Evolutionary conservation across 2,329 filamentous ascomycete species (phyloP).

Genomic region (Ascocoryne sarcoides): DNA sequence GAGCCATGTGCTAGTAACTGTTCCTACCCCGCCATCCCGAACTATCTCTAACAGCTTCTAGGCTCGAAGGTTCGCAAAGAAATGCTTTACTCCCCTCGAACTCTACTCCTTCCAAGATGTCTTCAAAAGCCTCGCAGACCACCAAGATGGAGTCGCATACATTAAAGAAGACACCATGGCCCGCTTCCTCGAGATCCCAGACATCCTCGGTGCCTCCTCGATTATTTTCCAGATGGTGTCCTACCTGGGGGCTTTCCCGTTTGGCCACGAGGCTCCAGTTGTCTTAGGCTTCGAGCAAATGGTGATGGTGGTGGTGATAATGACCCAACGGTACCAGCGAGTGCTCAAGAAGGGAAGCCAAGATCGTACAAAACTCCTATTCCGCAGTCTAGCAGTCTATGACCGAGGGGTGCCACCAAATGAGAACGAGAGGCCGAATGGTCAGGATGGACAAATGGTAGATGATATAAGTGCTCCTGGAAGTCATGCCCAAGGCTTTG

Average conservation of each 20-base stretch:
- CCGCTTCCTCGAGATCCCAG: conserved; percentile 65
- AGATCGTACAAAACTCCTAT: conserved; percentile 56
- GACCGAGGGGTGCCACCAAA: conserved; percentile 42
- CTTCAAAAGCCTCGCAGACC: conserved; percentile 60
- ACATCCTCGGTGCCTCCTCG: conserved; percentile 56
- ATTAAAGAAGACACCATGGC: conserved; percentile 63
- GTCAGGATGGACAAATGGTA: conserved; percentile 32
- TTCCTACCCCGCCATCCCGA: conserved; percentile 2
- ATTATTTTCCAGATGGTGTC: conserved; percentile 65
- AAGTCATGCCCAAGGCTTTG: conserved; percentile 28
- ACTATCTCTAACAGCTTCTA: conserved; percentile 24
- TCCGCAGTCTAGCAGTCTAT: conserved; percentile 63
- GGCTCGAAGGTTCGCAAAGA: conserved; percentile 57
- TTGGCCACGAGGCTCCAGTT: conserved; percentile 59
- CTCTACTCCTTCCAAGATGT: conserved; percentile 66
- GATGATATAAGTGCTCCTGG: conserved; percentile 29
- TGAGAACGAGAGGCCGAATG: conserved; percentile 13
- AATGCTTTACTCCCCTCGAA: conserved; percentile 63
- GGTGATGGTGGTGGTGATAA: conserved; percentile 62
- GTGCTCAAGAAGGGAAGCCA: conserved; percentile 50
- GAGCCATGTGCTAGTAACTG: conserved; percentile 27
- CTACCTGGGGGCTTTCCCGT: conserved; percentile 66
- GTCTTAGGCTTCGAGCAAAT: conserved; percentile 62
- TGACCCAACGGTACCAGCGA: conserved; percentile 60
- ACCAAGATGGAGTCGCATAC: conserved; percentile 52